Evolutionary conservation across 768 basidiomycete species (phyloP), one percentile per base, ranked within the genome.

Genomic region (Gymnopilus junonius): DNA sequence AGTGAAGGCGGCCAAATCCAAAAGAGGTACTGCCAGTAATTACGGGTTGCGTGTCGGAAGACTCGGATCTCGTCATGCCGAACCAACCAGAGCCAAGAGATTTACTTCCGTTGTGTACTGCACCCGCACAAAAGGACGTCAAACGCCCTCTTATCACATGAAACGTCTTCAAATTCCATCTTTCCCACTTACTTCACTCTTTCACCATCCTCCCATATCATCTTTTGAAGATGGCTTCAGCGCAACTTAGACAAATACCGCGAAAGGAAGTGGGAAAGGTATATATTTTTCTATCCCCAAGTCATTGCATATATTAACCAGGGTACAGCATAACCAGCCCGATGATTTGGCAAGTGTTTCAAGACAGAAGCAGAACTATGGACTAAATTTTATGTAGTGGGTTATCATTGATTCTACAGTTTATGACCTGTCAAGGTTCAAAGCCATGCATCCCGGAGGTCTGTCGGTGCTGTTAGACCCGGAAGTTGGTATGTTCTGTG

Each of bases 381-480:
- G 32, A 31, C 58, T 58, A 43, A 58, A 12, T 21, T 50, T 39
- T 25, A 23, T 40, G 32, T 61, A 92, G 88, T 95, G 93, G 93
- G 78, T 95, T 48, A 84, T 94, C 65, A 85, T 95, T 65, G 93
- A 97, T 72, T 82, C 87, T 29, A 91, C 89, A 70, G 94, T 94
- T 32, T 95, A 89, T 74, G 88, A 95, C 75, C 75, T 96, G 20
- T 85, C 89, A 20, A 86, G 82, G 68, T 96, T 98, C 79, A 84
- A 85, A 68, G 82, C 81, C 51, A 77, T 95, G 53, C 95, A 97
- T 70, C 95, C 93, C 0, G 95, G 94, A 60, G 94, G 94, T 25
- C 72, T 83, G 0, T 82, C 85, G 2, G 94, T 94, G 10, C 82
- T 97, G 23, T 75, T 87, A 25, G 88, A 92, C 70, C 76, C 82